A percentile compares a stretch with the other conserved stretches of the same genome.
Conservation (phyloP, 176 grass and related monocot species). For the Bonia amplexicaulis region DNA sequence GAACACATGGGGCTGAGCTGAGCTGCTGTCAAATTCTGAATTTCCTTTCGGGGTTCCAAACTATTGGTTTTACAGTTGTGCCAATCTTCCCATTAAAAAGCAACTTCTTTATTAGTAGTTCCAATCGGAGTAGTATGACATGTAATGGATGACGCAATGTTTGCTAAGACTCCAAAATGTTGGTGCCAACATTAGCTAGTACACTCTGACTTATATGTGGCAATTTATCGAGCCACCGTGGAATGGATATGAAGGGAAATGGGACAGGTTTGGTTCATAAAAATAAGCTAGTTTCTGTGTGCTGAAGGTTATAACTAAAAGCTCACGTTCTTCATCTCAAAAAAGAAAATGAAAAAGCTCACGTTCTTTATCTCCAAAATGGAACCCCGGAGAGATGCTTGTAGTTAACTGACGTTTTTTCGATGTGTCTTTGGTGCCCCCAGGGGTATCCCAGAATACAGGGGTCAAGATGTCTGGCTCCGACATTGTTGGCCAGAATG, state of each 20-base stretch:
- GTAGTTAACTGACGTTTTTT: background rate
- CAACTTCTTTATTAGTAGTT: background rate
- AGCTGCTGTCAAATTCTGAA: background rate
- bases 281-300: background rate
- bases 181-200: background rate
- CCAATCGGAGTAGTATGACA: background rate
- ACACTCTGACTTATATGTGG: background rate
- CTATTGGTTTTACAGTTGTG: background rate
- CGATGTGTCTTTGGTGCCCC: background rate
- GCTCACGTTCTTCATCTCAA: background rate
- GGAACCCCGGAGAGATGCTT: background rate
- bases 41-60: background rate
- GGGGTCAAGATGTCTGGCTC: conserved; percentile 1
- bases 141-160: background rate
- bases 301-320: background rate
- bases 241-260: background rate
- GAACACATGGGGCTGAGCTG: background rate
- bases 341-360: background rate
- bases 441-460: conserved; percentile 35
- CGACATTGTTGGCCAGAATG: conserved; percentile 43
- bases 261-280: background rate
- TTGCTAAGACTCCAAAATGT: background rate
- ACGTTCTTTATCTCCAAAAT: background rate
- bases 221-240: background rate
- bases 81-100: background rate